Conservation (phyloP, 75 land plant genomes). For the Ceratopteris richardii region DNA sequence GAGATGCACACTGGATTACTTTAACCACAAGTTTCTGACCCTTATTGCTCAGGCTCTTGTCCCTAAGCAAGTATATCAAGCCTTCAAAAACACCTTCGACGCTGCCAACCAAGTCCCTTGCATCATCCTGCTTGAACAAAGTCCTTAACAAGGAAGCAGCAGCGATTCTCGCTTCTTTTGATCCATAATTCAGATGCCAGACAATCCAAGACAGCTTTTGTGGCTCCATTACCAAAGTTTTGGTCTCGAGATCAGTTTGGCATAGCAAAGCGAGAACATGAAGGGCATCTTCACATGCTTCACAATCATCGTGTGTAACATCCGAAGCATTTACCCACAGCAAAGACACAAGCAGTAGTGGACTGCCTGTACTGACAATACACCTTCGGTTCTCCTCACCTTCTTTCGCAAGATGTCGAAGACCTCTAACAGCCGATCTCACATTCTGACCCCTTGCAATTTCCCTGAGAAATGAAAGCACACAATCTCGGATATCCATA, state of each 20-base stretch:
- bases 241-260: background rate
- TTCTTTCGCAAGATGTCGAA: constrained; percentile 11
- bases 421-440: background rate
- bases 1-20: background rate
- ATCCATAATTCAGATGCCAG: constrained; percentile 14
- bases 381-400: constrained; percentile 8
- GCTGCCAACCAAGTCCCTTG: constrained; percentile 1
- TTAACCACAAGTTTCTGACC: background rate
- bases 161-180: background rate
- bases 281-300: constrained; percentile 18
- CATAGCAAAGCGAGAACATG: constrained; percentile 6
- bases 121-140: constrained; percentile 7
- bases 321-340: background rate
- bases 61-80: background rate
- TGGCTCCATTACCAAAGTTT: constrained; percentile 8
- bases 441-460: constrained; percentile 7
- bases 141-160: constrained; percentile 17
- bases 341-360: constrained; percentile 6
- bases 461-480: constrained; percentile 5
- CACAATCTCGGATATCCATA: background rate
- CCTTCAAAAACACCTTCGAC: background rate
- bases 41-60: constrained; percentile 2
- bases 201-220: constrained; percentile 9
- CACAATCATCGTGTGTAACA: constrained; percentile 3
- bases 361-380: constrained; percentile 15